Evolutionary conservation across 2,329 filamentous ascomycete genomes (phyloP).

Genomic region (Colletotrichum sp.): DNA sequence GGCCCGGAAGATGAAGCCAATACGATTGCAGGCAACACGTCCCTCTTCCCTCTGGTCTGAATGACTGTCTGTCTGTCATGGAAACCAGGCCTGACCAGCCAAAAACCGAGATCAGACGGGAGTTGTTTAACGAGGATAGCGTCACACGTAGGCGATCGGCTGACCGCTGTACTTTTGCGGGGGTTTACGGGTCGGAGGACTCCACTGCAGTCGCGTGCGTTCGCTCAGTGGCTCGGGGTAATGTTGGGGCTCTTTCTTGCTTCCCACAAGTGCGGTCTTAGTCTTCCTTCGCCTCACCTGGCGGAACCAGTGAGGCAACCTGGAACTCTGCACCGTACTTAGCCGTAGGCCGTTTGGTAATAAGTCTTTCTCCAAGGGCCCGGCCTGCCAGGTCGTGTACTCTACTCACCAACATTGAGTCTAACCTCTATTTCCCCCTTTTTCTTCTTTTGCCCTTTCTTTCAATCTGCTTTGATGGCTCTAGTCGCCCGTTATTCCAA

Average conservation of each 20-base stretch:
- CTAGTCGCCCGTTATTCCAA: not conserved
- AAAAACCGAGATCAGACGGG: not conserved
- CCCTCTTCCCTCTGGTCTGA: not conserved
- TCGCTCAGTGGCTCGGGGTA: not conserved
- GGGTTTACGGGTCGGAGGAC: not conserved
- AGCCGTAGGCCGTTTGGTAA: not conserved
- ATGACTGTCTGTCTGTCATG: not conserved
- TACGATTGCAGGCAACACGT: not conserved
- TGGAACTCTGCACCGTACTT: not conserved
- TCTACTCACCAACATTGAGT: not conserved
- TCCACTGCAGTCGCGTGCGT: not conserved
- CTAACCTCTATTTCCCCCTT: not conserved
- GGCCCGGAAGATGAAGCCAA: not conserved
- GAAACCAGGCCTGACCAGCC: not conserved
- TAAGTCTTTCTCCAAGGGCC: not conserved
- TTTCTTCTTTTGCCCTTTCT: not conserved
- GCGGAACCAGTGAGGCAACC: not conserved
- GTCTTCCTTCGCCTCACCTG: not conserved
- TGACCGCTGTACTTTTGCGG: not conserved
- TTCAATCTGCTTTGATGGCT: not conserved
- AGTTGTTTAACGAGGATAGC: not conserved
- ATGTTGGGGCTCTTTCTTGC: not conserved
- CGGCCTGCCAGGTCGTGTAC: not conserved
- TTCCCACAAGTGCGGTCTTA: not conserved
- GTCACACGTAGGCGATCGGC: not conserved